These are phyloP conservation scores for Penicillium brasilianum DNA, from an alignment of 2,329 filamentous ascomycete genomes.

Conservation along the genomic window DNA sequence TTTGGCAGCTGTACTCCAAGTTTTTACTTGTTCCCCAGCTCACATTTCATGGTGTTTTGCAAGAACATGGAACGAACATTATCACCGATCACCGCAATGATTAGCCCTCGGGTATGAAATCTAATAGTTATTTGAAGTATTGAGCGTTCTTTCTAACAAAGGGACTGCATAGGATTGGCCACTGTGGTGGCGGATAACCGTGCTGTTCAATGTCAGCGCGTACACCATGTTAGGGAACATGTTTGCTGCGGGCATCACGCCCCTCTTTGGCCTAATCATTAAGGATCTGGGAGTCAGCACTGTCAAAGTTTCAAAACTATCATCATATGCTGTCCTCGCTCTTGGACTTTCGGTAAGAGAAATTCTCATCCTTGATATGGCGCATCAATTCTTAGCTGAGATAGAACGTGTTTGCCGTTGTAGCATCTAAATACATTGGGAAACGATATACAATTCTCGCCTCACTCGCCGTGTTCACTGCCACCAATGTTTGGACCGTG, in stretches of 20 bases:
- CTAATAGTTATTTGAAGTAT: background rate
- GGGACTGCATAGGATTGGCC: conserved; percentile 40
- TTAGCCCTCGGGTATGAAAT: background rate
- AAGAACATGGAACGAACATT: background rate
- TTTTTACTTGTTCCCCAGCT: background rate
- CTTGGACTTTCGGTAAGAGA: background rate
- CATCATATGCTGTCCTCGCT: background rate
- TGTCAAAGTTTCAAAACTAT: background rate
- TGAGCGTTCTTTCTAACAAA: background rate
- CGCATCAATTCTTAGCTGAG: background rate
- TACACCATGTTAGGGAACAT: background rate
- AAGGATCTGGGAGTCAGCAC: background rate
- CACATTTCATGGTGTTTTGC: background rate
- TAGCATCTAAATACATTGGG: background rate
- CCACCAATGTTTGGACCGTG: background rate
- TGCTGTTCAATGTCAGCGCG: background rate
- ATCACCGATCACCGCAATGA: background rate
- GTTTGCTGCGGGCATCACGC: background rate
- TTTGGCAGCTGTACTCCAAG: background rate
- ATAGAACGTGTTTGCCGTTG: background rate
- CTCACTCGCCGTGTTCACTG: background rate
- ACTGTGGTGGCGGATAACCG: background rate
- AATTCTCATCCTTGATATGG: background rate
- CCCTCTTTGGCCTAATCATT: background rate
- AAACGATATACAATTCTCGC: background rate